phyloP scores from a whole-genome alignment of 331 rosid genomes.

The Malus hybrid region DNA sequence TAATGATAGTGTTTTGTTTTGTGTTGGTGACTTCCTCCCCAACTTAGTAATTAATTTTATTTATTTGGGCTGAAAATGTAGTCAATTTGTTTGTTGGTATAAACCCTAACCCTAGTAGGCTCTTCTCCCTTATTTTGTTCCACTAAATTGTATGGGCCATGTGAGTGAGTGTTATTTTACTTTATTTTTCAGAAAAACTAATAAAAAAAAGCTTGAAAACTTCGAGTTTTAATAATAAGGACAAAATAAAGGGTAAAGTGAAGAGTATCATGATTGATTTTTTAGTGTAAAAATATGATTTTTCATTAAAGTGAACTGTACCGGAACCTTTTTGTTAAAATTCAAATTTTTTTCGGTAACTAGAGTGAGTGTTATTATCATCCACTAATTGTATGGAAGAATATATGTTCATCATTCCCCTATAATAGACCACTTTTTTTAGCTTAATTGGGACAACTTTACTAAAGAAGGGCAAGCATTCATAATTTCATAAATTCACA shows the following conservation, averaged over 20 bases:
- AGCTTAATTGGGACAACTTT: constrained; percentile 28
- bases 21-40: not conserved
- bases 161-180: not conserved
- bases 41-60: not conserved
- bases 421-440: constrained; percentile 41
- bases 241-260: too few relatives aligned
- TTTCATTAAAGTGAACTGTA: too few relatives aligned
- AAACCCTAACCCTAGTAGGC: not conserved
- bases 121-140: not conserved
- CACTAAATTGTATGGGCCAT: constrained; percentile 25
- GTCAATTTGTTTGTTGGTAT: not conserved
- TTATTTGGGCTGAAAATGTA: not conserved
- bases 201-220: too few relatives aligned
- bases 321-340: too few relatives aligned
- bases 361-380: not conserved
- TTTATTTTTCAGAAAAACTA: too few relatives aligned
- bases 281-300: too few relatives aligned
- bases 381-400: constrained; percentile 21
- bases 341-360: too few relatives aligned
- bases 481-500: constrained; percentile 15
- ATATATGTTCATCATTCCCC: constrained; percentile 35
- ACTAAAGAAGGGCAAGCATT: constrained; percentile 23
- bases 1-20: not conserved
- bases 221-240: too few relatives aligned
- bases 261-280: too few relatives aligned